phyloP scores from a whole-genome alignment of 495 filamentous ascomycete species.

The Penicillium riverlandense region DNA sequence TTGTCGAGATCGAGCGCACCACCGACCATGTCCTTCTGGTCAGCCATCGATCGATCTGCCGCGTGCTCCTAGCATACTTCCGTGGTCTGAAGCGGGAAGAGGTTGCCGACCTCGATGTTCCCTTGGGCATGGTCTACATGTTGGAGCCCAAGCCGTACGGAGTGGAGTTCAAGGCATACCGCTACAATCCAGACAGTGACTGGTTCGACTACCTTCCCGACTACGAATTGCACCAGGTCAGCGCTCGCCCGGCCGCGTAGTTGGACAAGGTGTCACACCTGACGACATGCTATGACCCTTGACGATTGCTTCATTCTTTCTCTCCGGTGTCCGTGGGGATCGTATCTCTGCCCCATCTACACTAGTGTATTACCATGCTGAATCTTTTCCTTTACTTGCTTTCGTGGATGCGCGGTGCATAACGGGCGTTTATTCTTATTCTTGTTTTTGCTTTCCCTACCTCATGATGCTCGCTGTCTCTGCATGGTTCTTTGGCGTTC shows the following conservation, averaged over 20 bases:
- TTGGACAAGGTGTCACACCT: too few relatives aligned
- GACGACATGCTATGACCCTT: conserved; percentile 10
- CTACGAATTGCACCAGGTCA: conserved; percentile 60
- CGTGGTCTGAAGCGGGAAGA: conserved; percentile 81
- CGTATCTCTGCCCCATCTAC: not conserved
- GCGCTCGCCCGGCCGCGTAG: not conserved
- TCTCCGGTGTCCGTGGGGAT: not conserved
- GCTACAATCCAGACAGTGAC: conserved; percentile 65
- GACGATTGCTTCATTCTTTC: conserved; percentile 8
- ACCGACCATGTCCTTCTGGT: conserved; percentile 90
- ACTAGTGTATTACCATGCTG: conserved; percentile 6
- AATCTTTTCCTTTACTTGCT: not conserved
- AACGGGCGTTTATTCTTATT: conserved; percentile 5
- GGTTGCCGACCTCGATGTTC: conserved; percentile 88
- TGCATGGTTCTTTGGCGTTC: not conserved
- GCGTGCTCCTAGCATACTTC: conserved; percentile 94
- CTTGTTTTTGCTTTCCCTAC: conserved; percentile 4
- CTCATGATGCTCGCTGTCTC: conserved; percentile 2
- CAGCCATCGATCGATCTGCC: conserved; percentile 80
- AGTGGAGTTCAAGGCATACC: conserved; percentile 90
- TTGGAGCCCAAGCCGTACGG: conserved; percentile 97
- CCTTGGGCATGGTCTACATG: conserved; percentile 84
- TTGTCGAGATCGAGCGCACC: conserved; percentile 93
- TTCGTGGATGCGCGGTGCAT: conserved; percentile 4
- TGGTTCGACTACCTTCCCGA: conserved; percentile 79